Base-by-base conservation (phyloP, 495 filamentous ascomycete genomes). In the Penicillium daleae region DNA sequence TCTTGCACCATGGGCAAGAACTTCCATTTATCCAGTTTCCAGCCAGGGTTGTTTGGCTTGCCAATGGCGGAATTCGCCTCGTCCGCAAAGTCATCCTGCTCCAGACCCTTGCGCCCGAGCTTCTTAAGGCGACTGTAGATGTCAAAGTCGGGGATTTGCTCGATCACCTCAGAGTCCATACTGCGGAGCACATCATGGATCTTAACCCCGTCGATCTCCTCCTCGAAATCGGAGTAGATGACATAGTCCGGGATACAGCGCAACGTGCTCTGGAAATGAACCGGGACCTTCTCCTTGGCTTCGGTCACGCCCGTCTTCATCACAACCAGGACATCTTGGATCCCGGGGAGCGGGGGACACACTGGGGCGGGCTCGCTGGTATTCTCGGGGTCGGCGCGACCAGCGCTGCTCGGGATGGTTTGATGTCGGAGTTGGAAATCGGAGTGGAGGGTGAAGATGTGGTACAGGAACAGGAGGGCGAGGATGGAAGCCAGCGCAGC, bases 1-100 rank as follows among this genome's bases (percentile, higher is more conserved):
- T 80, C 73, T 59, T 81, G 75, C 4, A 82, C 73, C 82, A 86
- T 86, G 15, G 83, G 83, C 15, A 87, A 64, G 62, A 83, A 83
- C 69, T 86, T 87, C 82, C 83, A 87, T 64, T 86, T 85, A 61
- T 87, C 84, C 19, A 87, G 75, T 35, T 82, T 83, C 83, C 83
- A 86, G 26, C 80, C 80, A 0, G 80, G 78, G 60, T 81, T 81
- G 31, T 80, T 79, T 2, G 79, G 78, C 59, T 79, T 80, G 7
- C 79, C 79, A 24, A 79, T 73, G 32, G 73, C 74, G n/a, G 78
- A 78, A 51, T 81, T 81, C 24, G 72, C 78, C 51, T 78, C 79
- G 63, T 80, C 74, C 17, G 74, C 72, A 57, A 78, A 75, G 37
- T 83, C 78, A 19, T 67, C 61, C 27, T 70, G 60, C 27, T 75